Percentiles rank a stretch among this genome's conserved stretches.
Conservation (phyloP, 208 protist genomes). For the Endotrypanum monterogeii region DNA sequence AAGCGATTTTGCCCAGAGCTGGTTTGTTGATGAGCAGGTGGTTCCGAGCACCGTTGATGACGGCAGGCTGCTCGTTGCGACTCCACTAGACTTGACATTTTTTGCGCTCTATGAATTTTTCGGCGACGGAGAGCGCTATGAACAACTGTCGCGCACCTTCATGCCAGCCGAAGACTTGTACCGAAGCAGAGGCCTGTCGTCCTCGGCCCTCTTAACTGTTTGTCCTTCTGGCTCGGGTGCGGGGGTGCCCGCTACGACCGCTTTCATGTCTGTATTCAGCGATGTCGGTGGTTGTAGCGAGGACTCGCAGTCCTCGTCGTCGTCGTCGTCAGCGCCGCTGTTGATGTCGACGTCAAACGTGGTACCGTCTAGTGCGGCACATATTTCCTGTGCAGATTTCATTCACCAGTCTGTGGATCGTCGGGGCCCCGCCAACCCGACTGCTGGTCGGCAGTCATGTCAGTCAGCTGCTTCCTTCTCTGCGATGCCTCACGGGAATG, state of each 20-base stretch:
- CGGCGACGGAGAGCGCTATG: conserved; percentile 11
- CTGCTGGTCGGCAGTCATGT: background rate
- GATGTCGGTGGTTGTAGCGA: conserved; percentile 8
- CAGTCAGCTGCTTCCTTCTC: background rate
- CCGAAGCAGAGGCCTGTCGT: background rate
- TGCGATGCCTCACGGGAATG: background rate
- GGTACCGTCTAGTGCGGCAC: background rate
- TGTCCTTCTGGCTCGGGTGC: background rate
- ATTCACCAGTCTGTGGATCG: background rate
- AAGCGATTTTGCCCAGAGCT: conserved; percentile 26
- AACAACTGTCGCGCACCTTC: conserved; percentile 8
- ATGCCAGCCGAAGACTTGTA: conserved; percentile 26
- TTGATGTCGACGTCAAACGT: background rate
- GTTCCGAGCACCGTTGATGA: conserved; percentile 8
- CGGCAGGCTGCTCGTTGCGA: conserved; percentile 31
- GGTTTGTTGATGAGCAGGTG: conserved; percentile 18
- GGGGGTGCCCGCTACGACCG: background rate
- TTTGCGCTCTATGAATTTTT: conserved; percentile 49
- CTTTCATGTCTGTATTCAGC: conserved; percentile 11
- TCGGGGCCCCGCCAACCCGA: background rate
- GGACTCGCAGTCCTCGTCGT: conserved; percentile 14
- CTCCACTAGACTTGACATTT: conserved; percentile 68
- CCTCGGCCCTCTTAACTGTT: background rate
- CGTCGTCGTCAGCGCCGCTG: conserved; percentile 13
- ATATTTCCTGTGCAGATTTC: background rate